A percentile compares a stretch with the other conserved stretches of the same genome.
Evolutionary conservation across 73 alveolate genomes (phyloP).

Genomic region (Uronychia binucleata): DNA sequence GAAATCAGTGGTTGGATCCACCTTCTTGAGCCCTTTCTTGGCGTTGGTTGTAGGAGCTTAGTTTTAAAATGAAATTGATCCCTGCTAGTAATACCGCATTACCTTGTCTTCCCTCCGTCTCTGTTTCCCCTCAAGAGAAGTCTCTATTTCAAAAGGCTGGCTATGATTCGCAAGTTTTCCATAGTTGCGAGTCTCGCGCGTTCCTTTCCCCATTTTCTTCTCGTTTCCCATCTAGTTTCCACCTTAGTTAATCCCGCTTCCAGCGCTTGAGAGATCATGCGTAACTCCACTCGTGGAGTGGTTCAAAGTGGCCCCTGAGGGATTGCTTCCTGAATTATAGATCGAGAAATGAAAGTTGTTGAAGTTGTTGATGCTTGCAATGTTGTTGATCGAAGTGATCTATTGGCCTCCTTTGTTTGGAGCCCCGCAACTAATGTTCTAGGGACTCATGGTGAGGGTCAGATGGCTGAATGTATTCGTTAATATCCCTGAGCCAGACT

Average conservation of each 20-base stretch:
- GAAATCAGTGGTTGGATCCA: not conserved
- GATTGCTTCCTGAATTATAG: not conserved
- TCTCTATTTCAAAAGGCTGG: not conserved
- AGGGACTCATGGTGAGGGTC: not conserved
- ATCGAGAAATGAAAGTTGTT: not conserved
- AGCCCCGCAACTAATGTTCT: not conserved
- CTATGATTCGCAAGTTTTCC: no score
- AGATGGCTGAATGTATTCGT: not conserved
- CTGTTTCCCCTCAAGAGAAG: not conserved
- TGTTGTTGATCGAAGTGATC: not conserved
- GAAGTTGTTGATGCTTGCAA: not conserved
- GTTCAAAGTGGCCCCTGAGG: no score
- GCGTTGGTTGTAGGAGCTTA: not conserved
- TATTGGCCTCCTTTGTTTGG: not conserved
- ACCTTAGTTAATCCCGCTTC: no score
- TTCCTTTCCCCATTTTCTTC: no score
- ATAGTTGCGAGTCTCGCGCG: no score
- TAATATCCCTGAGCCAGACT: no score
- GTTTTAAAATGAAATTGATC: not conserved
- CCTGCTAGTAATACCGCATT: not conserved
- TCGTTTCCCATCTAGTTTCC: no score
- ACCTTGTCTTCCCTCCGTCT: not conserved
- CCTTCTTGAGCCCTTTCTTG: not conserved
- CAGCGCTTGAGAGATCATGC: no score
- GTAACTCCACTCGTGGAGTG: no score